Percentiles rank a stretch among this genome's conserved stretches.
Conservation (phyloP, 2,329 filamentous ascomycete genomes). For the Pseudocercospora crystallina region DNA sequence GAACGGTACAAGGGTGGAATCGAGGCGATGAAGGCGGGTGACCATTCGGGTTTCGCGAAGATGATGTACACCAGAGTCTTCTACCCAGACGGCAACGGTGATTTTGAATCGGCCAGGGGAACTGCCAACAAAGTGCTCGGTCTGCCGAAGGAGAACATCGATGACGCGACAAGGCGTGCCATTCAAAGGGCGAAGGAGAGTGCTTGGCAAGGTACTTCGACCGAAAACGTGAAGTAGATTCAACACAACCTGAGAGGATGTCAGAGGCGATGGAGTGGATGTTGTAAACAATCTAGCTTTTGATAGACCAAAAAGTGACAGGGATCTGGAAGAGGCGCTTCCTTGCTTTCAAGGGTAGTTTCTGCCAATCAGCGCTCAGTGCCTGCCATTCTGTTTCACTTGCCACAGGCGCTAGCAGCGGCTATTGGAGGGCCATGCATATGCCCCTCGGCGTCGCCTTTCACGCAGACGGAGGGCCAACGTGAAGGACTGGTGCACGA, state of each 20-base stretch:
- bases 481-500: no score
- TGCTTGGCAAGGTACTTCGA: background rate
- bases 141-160: conserved; percentile 56
- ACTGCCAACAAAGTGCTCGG: conserved; percentile 56
- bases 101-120: conserved; percentile 40
- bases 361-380: conserved; percentile 8
- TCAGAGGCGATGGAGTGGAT: background rate
- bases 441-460: background rate
- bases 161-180: conserved; percentile 51
- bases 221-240: no score
- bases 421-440: conserved; percentile 10
- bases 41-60: conserved; percentile 25
- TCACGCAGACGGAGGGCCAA: background rate
- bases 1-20: conserved; percentile 53
- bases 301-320: background rate
- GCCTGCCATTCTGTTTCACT: background rate
- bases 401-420: background rate
- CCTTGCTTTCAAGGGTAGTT: conserved; percentile 1
- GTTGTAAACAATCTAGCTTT: background rate
- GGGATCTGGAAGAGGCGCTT: background rate
- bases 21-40: conserved; percentile 46
- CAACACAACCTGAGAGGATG: background rate
- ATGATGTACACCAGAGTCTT: conserved; percentile 56
- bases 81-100: conserved; percentile 34
- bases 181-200: conserved; percentile 9